Conservation (phyloP, 768 basidiomycete species). For the Boletus reticulatus region DNA sequence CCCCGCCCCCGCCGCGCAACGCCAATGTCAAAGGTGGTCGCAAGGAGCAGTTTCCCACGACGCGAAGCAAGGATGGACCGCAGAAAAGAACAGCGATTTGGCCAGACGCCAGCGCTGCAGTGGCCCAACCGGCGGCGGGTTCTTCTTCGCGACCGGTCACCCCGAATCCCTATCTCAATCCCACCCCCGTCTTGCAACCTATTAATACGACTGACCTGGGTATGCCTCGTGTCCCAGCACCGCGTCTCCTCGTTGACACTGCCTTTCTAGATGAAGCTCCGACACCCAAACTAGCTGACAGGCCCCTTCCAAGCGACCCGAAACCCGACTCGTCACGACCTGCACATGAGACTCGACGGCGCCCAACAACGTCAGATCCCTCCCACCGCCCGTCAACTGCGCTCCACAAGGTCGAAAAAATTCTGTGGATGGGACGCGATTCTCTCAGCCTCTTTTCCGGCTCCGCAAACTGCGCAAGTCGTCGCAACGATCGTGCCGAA, state of each 20-base stretch:
- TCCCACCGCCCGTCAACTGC: slow-evolving; percentile 24
- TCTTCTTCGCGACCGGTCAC: slow-evolving; percentile 21
- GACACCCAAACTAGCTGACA: slow-evolving; percentile 12
- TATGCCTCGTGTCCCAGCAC: slow-evolving; percentile 2
- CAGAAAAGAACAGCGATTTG: slow-evolving; percentile 17
- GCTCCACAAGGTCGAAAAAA: slow-evolving; percentile 33
- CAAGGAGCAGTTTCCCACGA: slow-evolving; percentile 14
- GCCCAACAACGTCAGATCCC: slow-evolving; percentile 1
- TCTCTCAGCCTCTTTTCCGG: slow-evolving; percentile 30
- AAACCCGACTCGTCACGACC: background rate
- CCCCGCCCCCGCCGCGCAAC: slow-evolving; percentile 35
- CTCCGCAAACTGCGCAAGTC: slow-evolving; percentile 6
- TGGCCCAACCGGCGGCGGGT: slow-evolving; percentile 2
- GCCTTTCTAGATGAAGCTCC: slow-evolving; percentile 9
- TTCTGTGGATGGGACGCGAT: slow-evolving; percentile 31
- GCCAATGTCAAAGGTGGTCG: slow-evolving; percentile 12
- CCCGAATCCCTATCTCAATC: slow-evolving; percentile 38
- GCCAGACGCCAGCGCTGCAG: slow-evolving; percentile 9
- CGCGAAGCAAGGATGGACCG: slow-evolving; percentile 18
- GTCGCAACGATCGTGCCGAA: slow-evolving; percentile 16
- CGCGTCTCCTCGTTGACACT: background rate
- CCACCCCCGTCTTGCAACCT: slow-evolving; percentile 26
- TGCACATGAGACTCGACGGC: slow-evolving; percentile 4
- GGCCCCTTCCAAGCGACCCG: background rate
- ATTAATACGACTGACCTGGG: slow-evolving; percentile 15